Conservation (phyloP, 1,284 basidiomycete species). For the Trichosporon ovoides region DNA sequence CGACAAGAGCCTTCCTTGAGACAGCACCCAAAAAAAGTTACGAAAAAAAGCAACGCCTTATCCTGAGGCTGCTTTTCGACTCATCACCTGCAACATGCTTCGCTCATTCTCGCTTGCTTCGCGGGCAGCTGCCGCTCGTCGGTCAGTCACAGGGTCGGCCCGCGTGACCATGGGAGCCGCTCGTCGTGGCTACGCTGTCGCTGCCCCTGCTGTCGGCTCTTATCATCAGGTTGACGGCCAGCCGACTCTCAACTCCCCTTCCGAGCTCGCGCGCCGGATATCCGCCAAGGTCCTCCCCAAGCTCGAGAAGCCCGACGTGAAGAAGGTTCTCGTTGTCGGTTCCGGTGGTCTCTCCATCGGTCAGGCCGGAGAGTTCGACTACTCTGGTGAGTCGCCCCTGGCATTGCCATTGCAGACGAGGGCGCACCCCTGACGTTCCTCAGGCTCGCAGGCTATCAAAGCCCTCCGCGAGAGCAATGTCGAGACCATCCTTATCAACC, state of each 20-base stretch:
- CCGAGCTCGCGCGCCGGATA: slow-evolving; percentile 82
- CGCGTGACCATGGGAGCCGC: slow-evolving; percentile 3
- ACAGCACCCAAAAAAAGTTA: not conserved
- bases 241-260: slow-evolving; percentile 82
- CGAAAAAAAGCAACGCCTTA: slow-evolving; percentile 2
- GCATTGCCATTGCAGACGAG: not conserved
- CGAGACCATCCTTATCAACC: slow-evolving; percentile 92
- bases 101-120: slow-evolving; percentile 20
- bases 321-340: slow-evolving; percentile 94
- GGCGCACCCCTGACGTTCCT: not conserved
- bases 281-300: slow-evolving; percentile 81
- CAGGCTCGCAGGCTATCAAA: slow-evolving; percentile 90
- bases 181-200: slow-evolving; percentile 55
- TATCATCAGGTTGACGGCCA: slow-evolving; percentile 64
- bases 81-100: slow-evolving; percentile 14
- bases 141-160: slow-evolving; percentile 2
- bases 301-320: slow-evolving; percentile 75
- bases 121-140: slow-evolving; percentile 15
- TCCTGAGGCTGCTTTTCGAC: not conserved
- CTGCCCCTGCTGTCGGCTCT: slow-evolving; percentile 70
- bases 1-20: slow-evolving; percentile 1
- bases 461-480: slow-evolving; percentile 94
- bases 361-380: slow-evolving; percentile 99
- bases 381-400: slow-evolving; percentile 64
- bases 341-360: slow-evolving; percentile 95